Conservation (phyloP, 2,329 filamentous ascomycete genomes). For the Aaosphaeria arxii region DNA sequence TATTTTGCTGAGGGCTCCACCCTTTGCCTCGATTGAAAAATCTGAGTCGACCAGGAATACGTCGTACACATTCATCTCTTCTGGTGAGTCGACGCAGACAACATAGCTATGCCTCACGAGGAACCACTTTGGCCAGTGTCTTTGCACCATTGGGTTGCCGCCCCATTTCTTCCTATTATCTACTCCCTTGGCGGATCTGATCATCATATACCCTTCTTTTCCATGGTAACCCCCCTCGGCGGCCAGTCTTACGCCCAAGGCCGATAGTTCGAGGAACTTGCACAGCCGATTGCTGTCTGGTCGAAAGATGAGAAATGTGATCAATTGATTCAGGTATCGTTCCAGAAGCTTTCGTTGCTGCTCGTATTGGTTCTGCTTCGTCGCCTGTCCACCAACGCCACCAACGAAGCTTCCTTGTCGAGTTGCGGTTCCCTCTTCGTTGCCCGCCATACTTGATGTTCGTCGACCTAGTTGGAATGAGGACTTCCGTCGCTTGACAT, state of each 20-base stretch:
- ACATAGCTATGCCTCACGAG: slow-evolving; percentile 96
- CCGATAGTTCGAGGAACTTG: slow-evolving; percentile 92
- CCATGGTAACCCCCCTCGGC: slow-evolving; percentile 96
- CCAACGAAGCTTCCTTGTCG: slow-evolving; percentile 39
- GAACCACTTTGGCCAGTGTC: slow-evolving; percentile 95
- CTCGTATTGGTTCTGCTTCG: slow-evolving; percentile 66
- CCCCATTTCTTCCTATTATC: slow-evolving; percentile 81
- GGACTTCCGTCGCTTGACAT: slow-evolving; percentile 52
- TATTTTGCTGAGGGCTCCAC: slow-evolving; percentile 46
- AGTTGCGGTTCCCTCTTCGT: slow-evolving; percentile 22
- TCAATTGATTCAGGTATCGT: slow-evolving; percentile 87
- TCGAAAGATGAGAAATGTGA: slow-evolving; percentile 94
- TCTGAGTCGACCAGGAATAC: slow-evolving; percentile 93
- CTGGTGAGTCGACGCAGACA: slow-evolving; percentile 95
- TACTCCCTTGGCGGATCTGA: slow-evolving; percentile 85
- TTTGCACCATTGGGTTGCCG: slow-evolving; percentile 72
- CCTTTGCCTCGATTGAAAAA: slow-evolving; percentile 78
- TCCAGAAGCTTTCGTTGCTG: slow-evolving; percentile 81
- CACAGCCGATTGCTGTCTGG: slow-evolving; percentile 94
- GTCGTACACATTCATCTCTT: slow-evolving; percentile 98
- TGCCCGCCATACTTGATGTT: slow-evolving; percentile 52
- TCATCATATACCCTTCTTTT: slow-evolving; percentile 91
- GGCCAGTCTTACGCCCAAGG: slow-evolving; percentile 86
- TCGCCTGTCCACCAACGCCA: slow-evolving; percentile 30
- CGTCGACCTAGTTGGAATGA: slow-evolving; percentile 58